Evolutionary conservation across 306 rosid species (phyloP).

Genomic region (Mucuna pruriens): DNA sequence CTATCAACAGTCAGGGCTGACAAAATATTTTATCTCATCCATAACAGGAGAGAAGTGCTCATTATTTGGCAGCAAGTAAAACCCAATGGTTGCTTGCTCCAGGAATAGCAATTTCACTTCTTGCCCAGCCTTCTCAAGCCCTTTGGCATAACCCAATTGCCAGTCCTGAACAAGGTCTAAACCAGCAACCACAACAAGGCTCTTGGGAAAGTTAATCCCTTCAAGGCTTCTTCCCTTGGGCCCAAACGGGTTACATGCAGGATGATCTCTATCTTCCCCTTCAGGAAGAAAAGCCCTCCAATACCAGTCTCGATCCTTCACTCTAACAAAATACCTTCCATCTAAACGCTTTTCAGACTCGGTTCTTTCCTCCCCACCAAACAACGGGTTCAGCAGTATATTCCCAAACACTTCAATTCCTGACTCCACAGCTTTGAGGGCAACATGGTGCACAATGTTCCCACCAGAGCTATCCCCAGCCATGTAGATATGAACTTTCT

Average conservation of each 20-base stretch:
- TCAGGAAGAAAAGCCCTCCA: conserved; percentile 99
- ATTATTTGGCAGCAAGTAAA: conserved; percentile 90
- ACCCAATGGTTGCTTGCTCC: conserved; percentile 90
- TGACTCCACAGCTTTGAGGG: conserved; percentile 66
- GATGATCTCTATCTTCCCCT: conserved; percentile 95
- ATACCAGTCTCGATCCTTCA: conserved; percentile 93
- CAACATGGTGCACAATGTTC: conserved; percentile 95
- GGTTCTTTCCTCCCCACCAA: conserved; percentile 88
- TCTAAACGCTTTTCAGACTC: conserved; percentile 76
- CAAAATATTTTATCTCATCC: conserved; percentile 89
- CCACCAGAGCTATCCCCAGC: conserved; percentile 99
- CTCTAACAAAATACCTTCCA: conserved; percentile 87
- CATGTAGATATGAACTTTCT: conserved; percentile 77
- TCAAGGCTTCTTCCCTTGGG: conserved; percentile 66
- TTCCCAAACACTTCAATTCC: conserved; percentile 81
- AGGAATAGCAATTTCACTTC: conserved; percentile 70
- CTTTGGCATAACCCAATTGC: conserved; percentile 89
- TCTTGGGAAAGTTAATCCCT: conserved; percentile 79
- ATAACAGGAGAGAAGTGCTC: conserved; percentile 81
- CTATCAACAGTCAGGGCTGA: conserved; percentile 71
- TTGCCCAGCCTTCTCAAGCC: conserved; percentile 81
- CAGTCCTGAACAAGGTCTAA: conserved; percentile 94
- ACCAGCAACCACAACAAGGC: conserved; percentile 97
- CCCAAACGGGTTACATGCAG: conserved; percentile 95
- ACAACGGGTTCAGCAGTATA: conserved; percentile 88